A percentile compares a stretch with the other conserved stretches of the same genome.
Conservation (phyloP, 2,329 filamentous ascomycete genomes). For the Epichloe baconii region DNA sequence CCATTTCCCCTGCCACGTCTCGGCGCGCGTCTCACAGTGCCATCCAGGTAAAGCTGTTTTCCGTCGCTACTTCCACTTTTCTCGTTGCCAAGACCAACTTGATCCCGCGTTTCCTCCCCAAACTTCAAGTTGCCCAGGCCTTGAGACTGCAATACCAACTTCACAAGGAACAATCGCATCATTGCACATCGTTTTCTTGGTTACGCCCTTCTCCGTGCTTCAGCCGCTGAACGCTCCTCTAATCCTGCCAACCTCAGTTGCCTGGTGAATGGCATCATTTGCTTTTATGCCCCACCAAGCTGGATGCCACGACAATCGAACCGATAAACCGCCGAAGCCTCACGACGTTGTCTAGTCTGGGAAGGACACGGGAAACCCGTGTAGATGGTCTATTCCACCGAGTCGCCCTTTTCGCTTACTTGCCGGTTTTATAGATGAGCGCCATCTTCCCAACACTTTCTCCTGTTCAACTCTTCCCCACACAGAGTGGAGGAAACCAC, state of each 20-base stretch:
- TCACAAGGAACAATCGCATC: neutral
- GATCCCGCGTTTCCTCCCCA: neutral
- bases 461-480: neutral
- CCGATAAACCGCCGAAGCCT: neutral
- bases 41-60: neutral
- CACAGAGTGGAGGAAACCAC: neutral
- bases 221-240: neutral
- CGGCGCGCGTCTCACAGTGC: neutral
- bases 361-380: neutral
- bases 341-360: neutral
- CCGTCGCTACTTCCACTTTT: neutral
- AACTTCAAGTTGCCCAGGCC: neutral
- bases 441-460: neutral
- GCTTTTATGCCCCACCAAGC: neutral
- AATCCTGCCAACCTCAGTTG: neutral
- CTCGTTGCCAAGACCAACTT: slow-evolving; percentile 2
- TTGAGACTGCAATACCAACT: neutral
- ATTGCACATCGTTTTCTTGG: neutral
- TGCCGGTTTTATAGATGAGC: neutral
- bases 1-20: slow-evolving; percentile 1
- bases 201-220: neutral
- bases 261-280: neutral
- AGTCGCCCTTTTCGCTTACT: neutral
- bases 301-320: neutral
- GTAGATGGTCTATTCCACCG: neutral